phyloP scores from a whole-genome alignment of 1,284 basidiomycete genomes.

The Sporisorium reilianum region DNA sequence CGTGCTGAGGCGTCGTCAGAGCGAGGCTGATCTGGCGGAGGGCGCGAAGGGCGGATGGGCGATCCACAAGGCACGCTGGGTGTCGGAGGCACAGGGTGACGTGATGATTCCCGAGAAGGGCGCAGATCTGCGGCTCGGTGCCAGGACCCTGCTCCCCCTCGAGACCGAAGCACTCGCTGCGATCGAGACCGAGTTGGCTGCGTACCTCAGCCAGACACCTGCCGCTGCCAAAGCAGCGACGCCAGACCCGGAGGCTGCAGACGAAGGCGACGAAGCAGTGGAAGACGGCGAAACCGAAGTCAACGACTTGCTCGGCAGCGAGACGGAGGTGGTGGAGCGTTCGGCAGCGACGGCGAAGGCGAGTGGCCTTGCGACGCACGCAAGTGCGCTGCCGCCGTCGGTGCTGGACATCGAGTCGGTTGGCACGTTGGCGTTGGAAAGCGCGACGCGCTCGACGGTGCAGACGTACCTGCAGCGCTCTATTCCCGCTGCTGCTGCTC shows the following conservation, averaged over 20 bases:
- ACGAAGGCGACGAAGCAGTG: conserved; percentile 1
- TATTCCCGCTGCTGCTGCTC: background rate
- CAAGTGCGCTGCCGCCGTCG: conserved; percentile 20
- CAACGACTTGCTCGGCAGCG: conserved; percentile 11
- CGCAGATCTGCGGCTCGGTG: conserved; percentile 31
- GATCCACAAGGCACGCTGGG: conserved; percentile 19
- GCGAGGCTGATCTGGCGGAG: conserved; percentile 2
- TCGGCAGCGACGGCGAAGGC: background rate
- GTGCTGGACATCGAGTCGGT: conserved; percentile 2
- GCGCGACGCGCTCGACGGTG: conserved; percentile 18
- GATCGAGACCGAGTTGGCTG: conserved; percentile 12
- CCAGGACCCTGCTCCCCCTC: background rate
- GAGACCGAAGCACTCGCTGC: conserved; percentile 7
- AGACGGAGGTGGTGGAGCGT: conserved; percentile 20
- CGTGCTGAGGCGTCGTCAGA: conserved; percentile 9
- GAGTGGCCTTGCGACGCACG: background rate
- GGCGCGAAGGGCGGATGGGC: conserved; percentile 13
- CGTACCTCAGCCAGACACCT: conserved; percentile 5
- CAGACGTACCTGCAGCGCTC: conserved; percentile 28
- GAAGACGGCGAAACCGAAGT: conserved; percentile 4
- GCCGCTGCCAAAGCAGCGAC: background rate
- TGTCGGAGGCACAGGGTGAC: conserved; percentile 23
- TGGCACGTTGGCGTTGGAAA: conserved; percentile 21
- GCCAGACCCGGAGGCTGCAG: background rate
- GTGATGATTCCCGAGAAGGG: conserved; percentile 36